Conservation (phyloP, 148 eudicot genomes). For the Tetragonia tetragonoides region DNA sequence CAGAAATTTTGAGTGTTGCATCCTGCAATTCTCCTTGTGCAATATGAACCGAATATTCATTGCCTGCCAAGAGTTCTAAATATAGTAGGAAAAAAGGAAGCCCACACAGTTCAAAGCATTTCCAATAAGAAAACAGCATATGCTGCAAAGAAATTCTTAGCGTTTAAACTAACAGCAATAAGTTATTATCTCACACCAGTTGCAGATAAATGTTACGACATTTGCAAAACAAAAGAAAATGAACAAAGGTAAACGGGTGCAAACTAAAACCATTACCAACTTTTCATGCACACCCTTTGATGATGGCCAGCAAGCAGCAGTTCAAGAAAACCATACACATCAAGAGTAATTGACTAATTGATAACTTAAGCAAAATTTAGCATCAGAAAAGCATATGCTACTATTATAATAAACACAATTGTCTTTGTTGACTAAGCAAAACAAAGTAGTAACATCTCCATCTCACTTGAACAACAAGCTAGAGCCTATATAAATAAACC, state of each 20-base stretch:
- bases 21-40: not conserved
- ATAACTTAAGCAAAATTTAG: not conserved
- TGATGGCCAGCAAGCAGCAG: not conserved
- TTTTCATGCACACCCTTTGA: not conserved
- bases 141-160: constrained; percentile 15
- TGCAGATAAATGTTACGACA: not conserved
- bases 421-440: constrained; percentile 18
- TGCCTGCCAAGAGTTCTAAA: constrained; percentile 3
- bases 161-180: constrained; percentile 1
- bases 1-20: not conserved
- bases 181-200: not conserved
- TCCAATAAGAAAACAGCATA: not conserved
- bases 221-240: not conserved
- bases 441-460: constrained; percentile 26
- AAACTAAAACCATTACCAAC: not conserved
- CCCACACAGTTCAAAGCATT: not conserved
- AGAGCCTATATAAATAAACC: constrained; percentile 23
- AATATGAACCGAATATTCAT: not conserved
- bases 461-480: constrained; percentile 28
- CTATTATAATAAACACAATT: constrained; percentile 1
- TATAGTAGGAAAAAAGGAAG: constrained; percentile 1
- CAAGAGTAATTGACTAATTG: not conserved
- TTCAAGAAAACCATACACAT: not conserved
- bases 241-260: not conserved
- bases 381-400: constrained; percentile 6